These are phyloP conservation scores for Blastobotrys capitulatus DNA, from an alignment of 1,139 yeast species.

Conservation along the genomic window DNA sequence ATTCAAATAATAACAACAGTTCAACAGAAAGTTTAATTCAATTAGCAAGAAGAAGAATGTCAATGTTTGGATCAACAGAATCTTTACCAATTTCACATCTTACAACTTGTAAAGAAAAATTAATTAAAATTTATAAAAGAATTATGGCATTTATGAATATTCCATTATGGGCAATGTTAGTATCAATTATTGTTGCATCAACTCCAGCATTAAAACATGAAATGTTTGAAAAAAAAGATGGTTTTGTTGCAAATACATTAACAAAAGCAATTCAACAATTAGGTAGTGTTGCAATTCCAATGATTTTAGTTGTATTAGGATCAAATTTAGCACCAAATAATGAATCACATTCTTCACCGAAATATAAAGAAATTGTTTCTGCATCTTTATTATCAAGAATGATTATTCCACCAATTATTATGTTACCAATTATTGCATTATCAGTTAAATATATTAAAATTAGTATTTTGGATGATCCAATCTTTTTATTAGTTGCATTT, in stretches of 20 bases:
- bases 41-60: not conserved
- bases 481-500: conserved; percentile 70
- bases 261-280: conserved; percentile 71
- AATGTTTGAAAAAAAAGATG: conserved; percentile 50
- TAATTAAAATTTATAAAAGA: conserved; percentile 8
- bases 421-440: conserved; percentile 63
- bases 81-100: not conserved
- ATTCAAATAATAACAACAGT: not conserved
- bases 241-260: conserved; percentile 72
- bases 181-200: conserved; percentile 79
- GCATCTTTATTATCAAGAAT: conserved; percentile 70
- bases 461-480: conserved; percentile 78
- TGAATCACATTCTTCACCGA: conserved; percentile 42
- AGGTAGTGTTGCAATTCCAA: conserved; percentile 86
- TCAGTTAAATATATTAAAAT: conserved; percentile 59
- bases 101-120: not conserved
- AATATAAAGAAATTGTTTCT: conserved; percentile 52
- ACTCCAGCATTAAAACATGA: conserved; percentile 61
- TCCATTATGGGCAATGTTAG: conserved; percentile 87
- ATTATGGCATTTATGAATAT: conserved; percentile 73
- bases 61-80: not conserved
- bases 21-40: conserved; percentile 1
- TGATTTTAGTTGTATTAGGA: conserved; percentile 57
- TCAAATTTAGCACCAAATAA: conserved; percentile 43
- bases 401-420: conserved; percentile 64